A percentile compares a stretch with the other conserved stretches of the same genome.
phyloP scores from a whole-genome alignment of 257 asterid species.

The Pogostemon cablin region DNA sequence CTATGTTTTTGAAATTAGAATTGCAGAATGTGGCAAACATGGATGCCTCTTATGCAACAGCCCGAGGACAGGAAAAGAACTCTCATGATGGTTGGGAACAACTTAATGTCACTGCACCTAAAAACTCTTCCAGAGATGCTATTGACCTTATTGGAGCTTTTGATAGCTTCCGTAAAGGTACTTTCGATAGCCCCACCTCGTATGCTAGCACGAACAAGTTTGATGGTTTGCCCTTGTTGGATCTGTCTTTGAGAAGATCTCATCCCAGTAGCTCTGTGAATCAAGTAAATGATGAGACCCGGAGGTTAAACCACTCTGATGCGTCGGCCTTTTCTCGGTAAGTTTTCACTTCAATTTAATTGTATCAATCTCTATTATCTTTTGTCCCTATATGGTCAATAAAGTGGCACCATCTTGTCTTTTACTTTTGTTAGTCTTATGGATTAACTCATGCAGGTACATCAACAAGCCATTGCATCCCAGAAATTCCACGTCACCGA shows the following conservation, averaged over 20 bases:
- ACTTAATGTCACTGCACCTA: slow-evolving; percentile 27
- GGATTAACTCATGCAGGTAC: slow-evolving; percentile 54
- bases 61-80: slow-evolving; percentile 39
- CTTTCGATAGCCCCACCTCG: slow-evolving; percentile 42
- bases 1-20: slow-evolving; percentile 37
- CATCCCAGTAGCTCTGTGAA: slow-evolving; percentile 67
- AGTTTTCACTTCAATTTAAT: slow-evolving; percentile 34
- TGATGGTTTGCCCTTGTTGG: slow-evolving; percentile 56
- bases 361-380: neutral
- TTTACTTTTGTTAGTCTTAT: neutral
- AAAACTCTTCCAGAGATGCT: slow-evolving; percentile 55
- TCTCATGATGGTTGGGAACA: slow-evolving; percentile 38
- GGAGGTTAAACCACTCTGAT: slow-evolving; percentile 71
- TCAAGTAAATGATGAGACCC: slow-evolving; percentile 64
- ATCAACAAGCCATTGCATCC: slow-evolving; percentile 53
- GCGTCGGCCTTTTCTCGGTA: slow-evolving; percentile 95
- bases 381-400: neutral
- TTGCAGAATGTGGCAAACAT: slow-evolving; percentile 33
- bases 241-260: slow-evolving; percentile 80
- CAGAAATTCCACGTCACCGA: slow-evolving; percentile 47
- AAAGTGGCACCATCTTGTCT: neutral
- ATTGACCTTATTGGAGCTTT: slow-evolving; percentile 85
- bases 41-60: slow-evolving; percentile 31
- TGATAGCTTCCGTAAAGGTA: slow-evolving; percentile 55
- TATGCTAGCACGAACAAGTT: slow-evolving; percentile 49